phyloP scores from a whole-genome alignment of 345 rosid species.

The Iberis pinnata region DNA sequence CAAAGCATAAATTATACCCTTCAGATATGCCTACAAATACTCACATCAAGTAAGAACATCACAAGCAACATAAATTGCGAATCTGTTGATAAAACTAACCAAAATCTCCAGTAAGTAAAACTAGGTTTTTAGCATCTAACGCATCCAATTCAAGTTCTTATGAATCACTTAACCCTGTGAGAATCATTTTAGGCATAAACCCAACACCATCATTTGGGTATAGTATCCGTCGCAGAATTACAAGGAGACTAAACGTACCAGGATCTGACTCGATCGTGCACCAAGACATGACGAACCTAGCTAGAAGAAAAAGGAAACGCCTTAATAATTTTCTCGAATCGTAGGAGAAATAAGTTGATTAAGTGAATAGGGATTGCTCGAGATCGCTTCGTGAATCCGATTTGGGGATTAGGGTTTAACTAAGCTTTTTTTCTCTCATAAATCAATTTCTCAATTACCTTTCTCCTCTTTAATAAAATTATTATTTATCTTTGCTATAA shows the following conservation, averaged over 20 bases:
- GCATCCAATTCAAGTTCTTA: not conserved
- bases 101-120: not conserved
- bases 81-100: not conserved
- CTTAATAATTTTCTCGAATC: too few relatives aligned
- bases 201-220: not conserved
- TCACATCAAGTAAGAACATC: not conserved
- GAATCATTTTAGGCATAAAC: not conserved
- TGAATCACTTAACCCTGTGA: not conserved
- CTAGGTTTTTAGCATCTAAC: not conserved
- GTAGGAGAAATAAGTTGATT: too few relatives aligned
- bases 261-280: slow-evolving; percentile 99
- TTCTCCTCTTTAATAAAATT: too few relatives aligned
- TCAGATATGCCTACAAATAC: not conserved
- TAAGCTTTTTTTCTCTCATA: too few relatives aligned
- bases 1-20: too few relatives aligned
- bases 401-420: slow-evolving; percentile 30
- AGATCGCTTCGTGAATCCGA: slow-evolving; percentile 12
- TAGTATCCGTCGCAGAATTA: not conserved
- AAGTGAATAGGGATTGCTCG: too few relatives aligned
- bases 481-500: too few relatives aligned
- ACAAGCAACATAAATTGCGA: not conserved
- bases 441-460: too few relatives aligned
- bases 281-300: slow-evolving; percentile 68
- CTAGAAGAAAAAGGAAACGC: not conserved
- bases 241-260: slow-evolving; percentile 37